Conservation (phyloP, 78 protist genomes). For the Pelomyxa schiedti region DNA sequence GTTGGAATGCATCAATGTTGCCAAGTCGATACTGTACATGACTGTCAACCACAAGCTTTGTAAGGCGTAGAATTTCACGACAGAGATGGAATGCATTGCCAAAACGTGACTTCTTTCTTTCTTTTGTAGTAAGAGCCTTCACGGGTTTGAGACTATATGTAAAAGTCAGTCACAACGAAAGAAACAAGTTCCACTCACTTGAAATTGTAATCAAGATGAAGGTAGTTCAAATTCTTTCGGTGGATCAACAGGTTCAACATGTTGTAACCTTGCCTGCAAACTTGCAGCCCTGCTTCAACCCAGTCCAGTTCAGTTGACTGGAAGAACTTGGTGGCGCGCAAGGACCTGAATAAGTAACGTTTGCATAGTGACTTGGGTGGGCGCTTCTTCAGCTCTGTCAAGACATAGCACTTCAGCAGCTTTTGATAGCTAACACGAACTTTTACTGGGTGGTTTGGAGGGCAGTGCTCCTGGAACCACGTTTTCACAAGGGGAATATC, state of each 20-base stretch:
- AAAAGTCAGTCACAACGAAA: too few species aligned
- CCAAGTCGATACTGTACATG: constrained; percentile 98
- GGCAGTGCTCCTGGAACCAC: constrained; percentile 95
- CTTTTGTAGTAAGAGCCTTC: constrained; percentile 99
- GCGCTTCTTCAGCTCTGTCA: constrained; percentile 73
- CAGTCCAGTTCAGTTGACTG: constrained; percentile 96
- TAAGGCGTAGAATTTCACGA: constrained; percentile 94
- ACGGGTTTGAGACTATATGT: constrained; percentile 97
- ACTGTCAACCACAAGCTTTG: constrained; percentile 96
- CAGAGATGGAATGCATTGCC: constrained; percentile 99
- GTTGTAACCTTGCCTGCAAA: constrained; percentile 99
- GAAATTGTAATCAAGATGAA: constrained; percentile 99
- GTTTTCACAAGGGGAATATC: constrained; percentile 94
- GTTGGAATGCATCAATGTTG: constrained; percentile 83
- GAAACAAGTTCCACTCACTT: too few species aligned
- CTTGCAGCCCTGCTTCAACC: constrained; percentile 99
- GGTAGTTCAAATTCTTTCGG: constrained; percentile 92
- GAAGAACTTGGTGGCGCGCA: constrained; percentile 93
- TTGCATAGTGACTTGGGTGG: constrained; percentile 77
- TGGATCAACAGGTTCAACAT: constrained; percentile 98
- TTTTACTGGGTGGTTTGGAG: constrained; percentile 88
- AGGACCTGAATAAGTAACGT: constrained; percentile 70
- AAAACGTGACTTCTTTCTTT: constrained; percentile 97
- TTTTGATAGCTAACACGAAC: constrained; percentile 96
- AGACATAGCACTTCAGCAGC: constrained; percentile 90